Conservation (phyloP, 2,329 filamentous ascomycete species). For the Ophiognomonia clavigignenti-juglandacearum region DNA sequence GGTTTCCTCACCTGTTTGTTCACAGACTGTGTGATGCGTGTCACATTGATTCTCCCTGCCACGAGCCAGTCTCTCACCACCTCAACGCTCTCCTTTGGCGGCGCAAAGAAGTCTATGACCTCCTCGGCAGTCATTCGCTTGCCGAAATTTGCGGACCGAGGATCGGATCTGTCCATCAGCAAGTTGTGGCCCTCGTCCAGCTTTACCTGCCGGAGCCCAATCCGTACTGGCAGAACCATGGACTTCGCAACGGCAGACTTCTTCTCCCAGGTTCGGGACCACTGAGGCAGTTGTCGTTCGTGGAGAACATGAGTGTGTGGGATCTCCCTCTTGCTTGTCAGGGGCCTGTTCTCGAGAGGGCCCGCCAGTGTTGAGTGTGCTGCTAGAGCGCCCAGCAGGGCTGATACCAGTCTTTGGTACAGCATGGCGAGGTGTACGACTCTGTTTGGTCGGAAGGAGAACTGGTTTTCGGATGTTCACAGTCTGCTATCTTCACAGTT, state of each 20-base stretch:
- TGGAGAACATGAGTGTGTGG: slow-evolving; percentile 25
- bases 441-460: too few relatives aligned
- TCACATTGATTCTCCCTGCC: slow-evolving; percentile 10
- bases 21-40: slow-evolving; percentile 17
- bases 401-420: neutral
- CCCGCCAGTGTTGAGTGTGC: slow-evolving; percentile 1
- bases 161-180: slow-evolving; percentile 26
- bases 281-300: slow-evolving; percentile 25
- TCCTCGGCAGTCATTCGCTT: slow-evolving; percentile 30
- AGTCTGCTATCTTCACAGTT: too few relatives aligned
- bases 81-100: slow-evolving; percentile 24
- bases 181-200: slow-evolving; percentile 25
- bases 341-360: neutral
- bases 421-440: neutral
- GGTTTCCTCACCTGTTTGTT: slow-evolving; percentile 21
- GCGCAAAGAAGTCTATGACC: slow-evolving; percentile 31
- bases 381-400: slow-evolving; percentile 1
- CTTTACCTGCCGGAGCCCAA: slow-evolving; percentile 25
- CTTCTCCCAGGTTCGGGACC: slow-evolving; percentile 23
- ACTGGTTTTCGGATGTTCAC: too few relatives aligned
- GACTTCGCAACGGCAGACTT: slow-evolving; percentile 20
- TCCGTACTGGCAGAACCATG: slow-evolving; percentile 23
- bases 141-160: slow-evolving; percentile 27
- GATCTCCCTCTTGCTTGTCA: neutral
- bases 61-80: slow-evolving; percentile 19